phyloP scores from a whole-genome alignment of 768 basidiomycete species.

The Boletus eberwhitei region DNA sequence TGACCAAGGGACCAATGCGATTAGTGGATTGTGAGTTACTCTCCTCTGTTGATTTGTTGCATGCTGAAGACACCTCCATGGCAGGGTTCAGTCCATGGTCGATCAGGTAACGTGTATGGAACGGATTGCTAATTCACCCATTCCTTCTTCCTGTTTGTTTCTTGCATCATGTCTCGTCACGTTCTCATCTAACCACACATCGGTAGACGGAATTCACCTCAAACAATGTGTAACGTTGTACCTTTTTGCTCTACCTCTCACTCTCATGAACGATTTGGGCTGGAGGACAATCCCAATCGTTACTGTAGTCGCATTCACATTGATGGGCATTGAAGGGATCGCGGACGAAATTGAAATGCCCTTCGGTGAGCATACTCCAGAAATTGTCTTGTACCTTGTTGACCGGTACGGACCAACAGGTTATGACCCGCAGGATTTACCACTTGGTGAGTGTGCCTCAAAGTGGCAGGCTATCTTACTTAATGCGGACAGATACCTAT shows the following conservation, averaged over 20 bases:
- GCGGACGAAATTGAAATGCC: constrained; percentile 95
- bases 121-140: constrained; percentile 85
- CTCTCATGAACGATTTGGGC: constrained; percentile 75
- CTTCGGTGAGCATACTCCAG: constrained; percentile 55
- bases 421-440: constrained; percentile 64
- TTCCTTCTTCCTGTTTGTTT: constrained; percentile 67
- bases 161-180: not conserved
- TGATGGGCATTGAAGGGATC: constrained; percentile 95
- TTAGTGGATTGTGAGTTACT: constrained; percentile 58
- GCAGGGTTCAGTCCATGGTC: constrained; percentile 74
- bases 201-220: constrained; percentile 78
- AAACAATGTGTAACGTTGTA: constrained; percentile 96
- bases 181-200: constrained; percentile 8
- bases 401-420: constrained; percentile 35
- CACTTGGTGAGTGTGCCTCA: constrained; percentile 55
- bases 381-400: not conserved
- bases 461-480: not conserved
- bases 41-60: not conserved
- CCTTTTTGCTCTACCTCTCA: constrained; percentile 86
- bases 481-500: constrained; percentile 58
- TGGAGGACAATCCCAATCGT: constrained; percentile 85
- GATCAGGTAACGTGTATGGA: constrained; percentile 87
- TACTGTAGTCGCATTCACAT: constrained; percentile 83
- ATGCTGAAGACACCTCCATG: constrained; percentile 9
- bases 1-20: constrained; percentile 64